Evolutionary conservation across 768 basidiomycete species (phyloP).

Genomic region (Lactifluus volemus): DNA sequence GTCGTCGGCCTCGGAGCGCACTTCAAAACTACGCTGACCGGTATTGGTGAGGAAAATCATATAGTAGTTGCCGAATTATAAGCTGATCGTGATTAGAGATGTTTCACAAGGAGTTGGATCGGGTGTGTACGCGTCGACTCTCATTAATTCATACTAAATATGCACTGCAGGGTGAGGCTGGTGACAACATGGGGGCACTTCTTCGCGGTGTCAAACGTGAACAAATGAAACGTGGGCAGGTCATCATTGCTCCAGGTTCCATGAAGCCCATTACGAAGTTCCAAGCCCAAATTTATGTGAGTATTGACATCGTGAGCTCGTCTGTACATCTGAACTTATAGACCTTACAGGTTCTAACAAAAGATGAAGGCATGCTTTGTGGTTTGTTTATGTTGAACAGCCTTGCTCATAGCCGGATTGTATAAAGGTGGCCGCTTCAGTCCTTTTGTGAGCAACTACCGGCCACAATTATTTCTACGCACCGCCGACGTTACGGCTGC

Average conservation of each 20-base stretch:
- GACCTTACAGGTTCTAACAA: conserved; percentile 59
- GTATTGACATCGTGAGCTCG: conserved; percentile 20
- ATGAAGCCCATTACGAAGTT: conserved; percentile 96
- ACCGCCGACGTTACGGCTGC: conserved; percentile 88
- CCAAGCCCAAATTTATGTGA: conserved; percentile 83
- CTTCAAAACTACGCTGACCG: conserved; percentile 91
- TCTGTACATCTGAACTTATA: neutral
- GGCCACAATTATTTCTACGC: conserved; percentile 91
- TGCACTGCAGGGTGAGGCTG: conserved; percentile 72
- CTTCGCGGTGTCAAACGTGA: conserved; percentile 97
- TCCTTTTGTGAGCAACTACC: conserved; percentile 90
- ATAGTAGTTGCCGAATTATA: neutral
- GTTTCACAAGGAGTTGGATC: conserved; percentile 99
- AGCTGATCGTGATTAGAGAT: conserved; percentile 52
- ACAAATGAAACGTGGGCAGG: conserved; percentile 88
- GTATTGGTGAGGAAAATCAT: conserved; percentile 54
- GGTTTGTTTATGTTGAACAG: neutral
- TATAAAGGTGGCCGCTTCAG: conserved; percentile 64
- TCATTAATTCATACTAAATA: neutral
- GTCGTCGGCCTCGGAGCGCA: conserved; percentile 75
- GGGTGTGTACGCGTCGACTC: conserved; percentile 36
- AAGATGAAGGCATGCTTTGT: conserved; percentile 58
- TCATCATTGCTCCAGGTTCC: conserved; percentile 79
- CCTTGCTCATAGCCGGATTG: neutral
- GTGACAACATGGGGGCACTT: conserved; percentile 98